phyloP scores from a whole-genome alignment of 106 monocot species.

The Xerophyta viscosa region DNA sequence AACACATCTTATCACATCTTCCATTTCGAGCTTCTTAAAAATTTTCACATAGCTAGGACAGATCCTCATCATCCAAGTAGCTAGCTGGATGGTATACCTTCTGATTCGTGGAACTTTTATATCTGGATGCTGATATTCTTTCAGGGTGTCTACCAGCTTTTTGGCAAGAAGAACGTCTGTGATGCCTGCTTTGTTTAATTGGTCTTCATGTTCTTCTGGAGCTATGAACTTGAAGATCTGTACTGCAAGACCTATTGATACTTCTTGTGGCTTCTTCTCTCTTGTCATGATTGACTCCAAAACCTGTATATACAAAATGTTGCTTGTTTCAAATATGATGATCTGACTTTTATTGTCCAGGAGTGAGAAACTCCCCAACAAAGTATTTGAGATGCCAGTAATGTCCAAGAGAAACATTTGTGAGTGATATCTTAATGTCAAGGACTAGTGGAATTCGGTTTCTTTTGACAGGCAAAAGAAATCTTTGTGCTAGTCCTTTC shows the following conservation, averaged over 20 bases:
- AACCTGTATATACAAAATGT: conserved; percentile 24
- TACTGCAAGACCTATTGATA: conserved; percentile 46
- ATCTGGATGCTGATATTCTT: conserved; percentile 21
- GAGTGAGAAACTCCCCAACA: too few species aligned
- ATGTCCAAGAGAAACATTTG: too few species aligned
- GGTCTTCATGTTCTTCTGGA: conserved; percentile 15
- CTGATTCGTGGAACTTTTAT: conserved; percentile 62
- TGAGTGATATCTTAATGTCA: too few species aligned
- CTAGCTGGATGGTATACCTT: conserved; percentile 41
- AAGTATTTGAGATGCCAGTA: too few species aligned
- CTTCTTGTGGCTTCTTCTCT: conserved; percentile 36
- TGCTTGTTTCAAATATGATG: not conserved
- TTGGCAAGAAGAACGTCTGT: conserved; percentile 16
- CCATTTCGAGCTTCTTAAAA: conserved; percentile 13
- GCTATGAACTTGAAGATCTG: conserved; percentile 38
- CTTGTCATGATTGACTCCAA: conserved; percentile 28
- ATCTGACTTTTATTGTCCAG: not conserved
- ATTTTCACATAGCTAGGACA: conserved; percentile 16
- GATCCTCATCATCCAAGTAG: conserved; percentile 48
- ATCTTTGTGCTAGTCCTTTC: too few species aligned
- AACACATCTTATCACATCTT: conserved; percentile 23
- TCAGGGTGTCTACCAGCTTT: conserved; percentile 35
- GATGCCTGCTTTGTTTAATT: conserved; percentile 21
- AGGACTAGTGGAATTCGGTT: too few species aligned
- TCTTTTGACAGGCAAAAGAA: too few species aligned